phyloP scores from a whole-genome alignment of 805 yeast species.

The Candida chauliodis region DNA sequence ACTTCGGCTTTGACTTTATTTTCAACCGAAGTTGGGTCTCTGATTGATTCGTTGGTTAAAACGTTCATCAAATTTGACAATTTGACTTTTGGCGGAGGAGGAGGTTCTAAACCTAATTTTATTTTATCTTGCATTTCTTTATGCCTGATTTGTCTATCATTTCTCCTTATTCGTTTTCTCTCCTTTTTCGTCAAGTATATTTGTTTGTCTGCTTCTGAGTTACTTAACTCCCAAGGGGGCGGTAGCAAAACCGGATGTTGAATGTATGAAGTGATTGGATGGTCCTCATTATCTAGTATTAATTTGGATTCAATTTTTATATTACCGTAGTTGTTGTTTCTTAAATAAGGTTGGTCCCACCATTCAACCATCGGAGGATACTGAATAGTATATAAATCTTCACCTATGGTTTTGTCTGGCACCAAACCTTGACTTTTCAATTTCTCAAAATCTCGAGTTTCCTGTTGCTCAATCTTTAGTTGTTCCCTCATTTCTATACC shows the following conservation, averaged over 20 bases:
- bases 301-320: constrained; percentile 23
- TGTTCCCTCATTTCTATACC: constrained; percentile 51
- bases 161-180: constrained; percentile 65
- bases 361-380: constrained; percentile 72
- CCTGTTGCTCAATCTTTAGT: constrained; percentile 27
- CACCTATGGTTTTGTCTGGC: constrained; percentile 55
- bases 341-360: constrained; percentile 76
- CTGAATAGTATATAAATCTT: constrained; percentile 45
- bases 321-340: constrained; percentile 33
- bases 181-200: constrained; percentile 75
- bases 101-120: constrained; percentile 75
- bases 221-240: constrained; percentile 53
- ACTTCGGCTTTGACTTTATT: constrained; percentile 66
- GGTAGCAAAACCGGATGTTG: constrained; percentile 76
- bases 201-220: constrained; percentile 30
- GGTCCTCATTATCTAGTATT: constrained; percentile 33
- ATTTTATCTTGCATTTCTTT: constrained; percentile 76
- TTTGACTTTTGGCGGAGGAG: constrained; percentile 88
- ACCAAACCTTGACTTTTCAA: constrained; percentile 38
- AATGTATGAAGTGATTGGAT: constrained; percentile 64
- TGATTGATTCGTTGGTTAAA: constrained; percentile 76
- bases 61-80: constrained; percentile 83
- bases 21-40: constrained; percentile 88
- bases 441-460: constrained; percentile 20
- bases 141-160: constrained; percentile 57